Evolutionary conservation across 768 basidiomycete genomes (phyloP).

Genomic region (Suillus bovinus): DNA sequence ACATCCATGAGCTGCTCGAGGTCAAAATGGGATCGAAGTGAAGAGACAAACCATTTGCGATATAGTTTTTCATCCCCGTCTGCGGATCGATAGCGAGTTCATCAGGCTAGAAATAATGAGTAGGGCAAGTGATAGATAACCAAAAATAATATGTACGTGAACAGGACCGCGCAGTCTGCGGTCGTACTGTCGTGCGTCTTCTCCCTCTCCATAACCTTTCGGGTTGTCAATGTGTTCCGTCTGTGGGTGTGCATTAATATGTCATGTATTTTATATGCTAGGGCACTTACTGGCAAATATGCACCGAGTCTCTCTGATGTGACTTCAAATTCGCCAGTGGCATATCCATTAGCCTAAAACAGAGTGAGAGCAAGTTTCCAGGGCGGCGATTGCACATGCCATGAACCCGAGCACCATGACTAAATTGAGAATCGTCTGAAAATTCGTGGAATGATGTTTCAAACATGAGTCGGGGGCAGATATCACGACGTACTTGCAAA

Average conservation of each 20-base stretch:
- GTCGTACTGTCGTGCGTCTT: constrained; percentile 81
- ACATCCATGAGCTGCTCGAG: neutral
- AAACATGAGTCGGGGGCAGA: neutral
- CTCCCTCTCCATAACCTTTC: constrained; percentile 82
- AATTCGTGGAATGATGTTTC: neutral
- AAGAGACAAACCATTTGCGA: constrained; percentile 63
- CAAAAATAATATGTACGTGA: constrained; percentile 46
- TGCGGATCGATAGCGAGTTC: constrained; percentile 84
- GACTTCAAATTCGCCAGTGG: constrained; percentile 84
- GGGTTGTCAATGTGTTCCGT: constrained; percentile 93
- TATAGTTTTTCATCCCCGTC: constrained; percentile 96
- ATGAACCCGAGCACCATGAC: constrained; percentile 92
- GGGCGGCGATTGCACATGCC: constrained; percentile 38
- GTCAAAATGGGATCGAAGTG: neutral
- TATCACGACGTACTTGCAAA: constrained; percentile 50
- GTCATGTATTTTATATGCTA: neutral
- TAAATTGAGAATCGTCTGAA: constrained; percentile 81
- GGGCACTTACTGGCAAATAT: constrained; percentile 70
- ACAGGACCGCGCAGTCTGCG: constrained; percentile 79
- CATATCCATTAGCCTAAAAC: constrained; percentile 72
- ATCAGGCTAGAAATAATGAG: constrained; percentile 46
- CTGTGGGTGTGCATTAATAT: constrained; percentile 33
- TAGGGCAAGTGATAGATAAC: neutral
- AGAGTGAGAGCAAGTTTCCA: neutral
- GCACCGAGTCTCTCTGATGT: constrained; percentile 79